Percentiles rank a stretch among this genome's conserved stretches.
Conservation (phyloP, 768 basidiomycete species). For the Leccinellum luteum region DNA sequence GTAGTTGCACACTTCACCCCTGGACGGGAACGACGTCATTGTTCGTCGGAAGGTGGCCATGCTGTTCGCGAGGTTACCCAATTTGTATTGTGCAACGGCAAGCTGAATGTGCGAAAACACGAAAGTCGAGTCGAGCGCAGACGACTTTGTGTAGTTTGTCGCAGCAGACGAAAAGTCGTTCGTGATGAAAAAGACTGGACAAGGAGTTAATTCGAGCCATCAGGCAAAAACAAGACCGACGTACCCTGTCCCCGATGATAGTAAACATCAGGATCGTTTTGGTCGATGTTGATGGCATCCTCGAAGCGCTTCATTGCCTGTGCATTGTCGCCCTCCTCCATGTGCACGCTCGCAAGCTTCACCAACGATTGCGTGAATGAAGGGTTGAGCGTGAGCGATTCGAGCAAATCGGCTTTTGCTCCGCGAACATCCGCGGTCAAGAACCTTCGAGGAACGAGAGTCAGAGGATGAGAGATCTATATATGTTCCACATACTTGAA, state of each 20-base stretch:
- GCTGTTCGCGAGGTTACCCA: conserved; percentile 68
- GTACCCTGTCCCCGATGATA: conserved; percentile 97
- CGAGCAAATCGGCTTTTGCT: conserved; percentile 80
- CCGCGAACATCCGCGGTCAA: conserved; percentile 78
- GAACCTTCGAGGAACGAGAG: conserved; percentile 55
- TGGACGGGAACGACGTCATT: conserved; percentile 78
- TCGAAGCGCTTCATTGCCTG: conserved; percentile 92
- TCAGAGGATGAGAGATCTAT: not conserved
- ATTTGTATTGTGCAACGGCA: conserved; percentile 96
- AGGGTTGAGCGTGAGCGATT: conserved; percentile 66
- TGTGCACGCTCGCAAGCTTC: conserved; percentile 95
- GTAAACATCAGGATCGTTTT: conserved; percentile 91
- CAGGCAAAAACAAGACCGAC: not conserved
- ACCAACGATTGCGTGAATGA: conserved; percentile 85
- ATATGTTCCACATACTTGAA: conserved; percentile 69
- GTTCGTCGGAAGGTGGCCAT: conserved; percentile 91
- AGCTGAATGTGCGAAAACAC: conserved; percentile 98
- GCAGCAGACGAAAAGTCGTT: conserved; percentile 84
- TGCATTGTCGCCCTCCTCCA: conserved; percentile 86
- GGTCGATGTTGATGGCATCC: conserved; percentile 77
- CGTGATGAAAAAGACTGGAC: conserved; percentile 88
- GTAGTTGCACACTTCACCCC: conserved; percentile 92
- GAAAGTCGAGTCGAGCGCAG: conserved; percentile 80
- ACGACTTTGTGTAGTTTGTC: conserved; percentile 87
- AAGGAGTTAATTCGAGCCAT: not conserved